Evolutionary conservation across 2,329 filamentous ascomycete genomes (phyloP), one percentile per base, ranked within the genome.

Genomic region (Trichoderma koningiopsis): DNA sequence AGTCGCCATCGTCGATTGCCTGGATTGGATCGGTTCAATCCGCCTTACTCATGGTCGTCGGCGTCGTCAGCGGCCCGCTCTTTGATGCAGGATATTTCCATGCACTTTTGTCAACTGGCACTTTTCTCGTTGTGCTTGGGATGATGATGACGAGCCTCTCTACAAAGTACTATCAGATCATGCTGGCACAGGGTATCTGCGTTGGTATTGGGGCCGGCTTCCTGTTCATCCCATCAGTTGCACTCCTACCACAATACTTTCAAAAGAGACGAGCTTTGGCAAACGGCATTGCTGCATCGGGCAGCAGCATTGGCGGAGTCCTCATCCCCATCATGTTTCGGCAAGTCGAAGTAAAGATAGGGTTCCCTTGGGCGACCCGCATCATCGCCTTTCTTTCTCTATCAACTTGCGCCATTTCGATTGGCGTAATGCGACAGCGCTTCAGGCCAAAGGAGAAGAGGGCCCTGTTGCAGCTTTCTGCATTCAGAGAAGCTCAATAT

Each of bases 61-160:
- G 74, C 49, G 40, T 74, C 68, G 64, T 75, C 69, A 72, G 80
- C 3, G 86, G 86, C 0, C 83, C 81, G 0, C 72, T 85, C 0
- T 83, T 80, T 60, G 85, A 87, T 74, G 77, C 78, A 3, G 86
- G 86, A 6, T 79, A 83, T 70, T 79, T 84, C 43, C 77, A 79
- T 13, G 70, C 73, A 5, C 75, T 86, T 0, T 68, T 87, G 2
- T n/a, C 77, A 2, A 71, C 74, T 4, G 85, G 85, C 22, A 74
- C 77, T 3, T 76, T 82, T 66, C 70, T 85, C 5, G 76, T 83
- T 6, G 79, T 84, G 5, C 77, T 86, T 16, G 84, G 85, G 2
- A 77, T 83, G 72, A 83, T 86, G 76, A 82, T 81, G 78, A 73
- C 77, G 1, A 77, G 73, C 27, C 68, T 83, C 0, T 75, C 73